phyloP scores from a whole-genome alignment of 768 basidiomycete genomes.

The Rhodotorula sphaerocarpa region DNA sequence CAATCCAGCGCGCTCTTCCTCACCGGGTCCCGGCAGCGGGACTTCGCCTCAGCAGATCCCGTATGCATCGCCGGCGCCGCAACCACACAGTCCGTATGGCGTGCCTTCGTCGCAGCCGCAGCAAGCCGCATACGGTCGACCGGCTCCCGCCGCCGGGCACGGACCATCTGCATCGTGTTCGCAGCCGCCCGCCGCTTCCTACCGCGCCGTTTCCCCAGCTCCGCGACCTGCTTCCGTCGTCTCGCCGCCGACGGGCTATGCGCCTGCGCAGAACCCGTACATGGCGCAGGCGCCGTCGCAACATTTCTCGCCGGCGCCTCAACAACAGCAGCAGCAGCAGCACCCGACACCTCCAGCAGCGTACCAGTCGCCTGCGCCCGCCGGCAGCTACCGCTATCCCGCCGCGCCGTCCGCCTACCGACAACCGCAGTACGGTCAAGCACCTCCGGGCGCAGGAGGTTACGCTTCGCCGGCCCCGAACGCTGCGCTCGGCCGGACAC shows the following conservation, averaged over 20 bases:
- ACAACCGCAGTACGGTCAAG: neutral
- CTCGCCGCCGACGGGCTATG: neutral
- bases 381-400: neutral
- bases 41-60: slow-evolving; percentile 11
- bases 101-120: slow-evolving; percentile 7
- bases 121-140: neutral
- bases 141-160: neutral
- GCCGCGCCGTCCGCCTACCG: neutral
- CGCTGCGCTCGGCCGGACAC: neutral
- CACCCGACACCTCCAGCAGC: neutral
- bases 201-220: slow-evolving; percentile 25
- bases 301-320: slow-evolving; percentile 5
- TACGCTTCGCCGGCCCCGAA: neutral
- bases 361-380: neutral
- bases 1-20: neutral
- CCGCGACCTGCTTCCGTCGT: slow-evolving; percentile 23
- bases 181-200: slow-evolving; percentile 2
- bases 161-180: neutral
- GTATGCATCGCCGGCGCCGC: slow-evolving; percentile 27
- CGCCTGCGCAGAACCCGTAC: slow-evolving; percentile 16
- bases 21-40: slow-evolving; percentile 9
- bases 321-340: slow-evolving; percentile 38
- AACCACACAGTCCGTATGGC: slow-evolving; percentile 12
- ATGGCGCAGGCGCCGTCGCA: slow-evolving; percentile 12
- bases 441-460: neutral